Conservation (phyloP, 768 basidiomycete species). For the Suillus placidus region DNA sequence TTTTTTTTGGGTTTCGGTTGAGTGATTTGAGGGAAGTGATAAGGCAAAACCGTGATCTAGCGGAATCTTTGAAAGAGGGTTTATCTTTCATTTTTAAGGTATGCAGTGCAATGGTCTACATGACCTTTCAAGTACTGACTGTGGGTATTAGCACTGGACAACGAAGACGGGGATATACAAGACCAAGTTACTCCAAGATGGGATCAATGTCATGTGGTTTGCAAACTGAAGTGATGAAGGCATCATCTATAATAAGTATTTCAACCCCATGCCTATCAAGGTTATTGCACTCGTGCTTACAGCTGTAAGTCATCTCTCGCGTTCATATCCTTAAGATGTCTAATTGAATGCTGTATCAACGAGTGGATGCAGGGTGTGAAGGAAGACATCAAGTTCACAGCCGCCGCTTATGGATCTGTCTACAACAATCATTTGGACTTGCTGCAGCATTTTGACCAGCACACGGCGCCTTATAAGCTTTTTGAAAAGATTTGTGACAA, state of each 20-base stretch:
- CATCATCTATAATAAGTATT: background rate
- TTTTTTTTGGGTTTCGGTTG: background rate
- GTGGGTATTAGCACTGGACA: background rate
- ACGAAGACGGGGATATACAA: background rate
- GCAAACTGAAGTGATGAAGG: background rate
- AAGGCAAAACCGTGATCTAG: background rate
- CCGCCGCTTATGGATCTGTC: background rate
- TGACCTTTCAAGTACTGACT: background rate
- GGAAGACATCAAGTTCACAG: background rate
- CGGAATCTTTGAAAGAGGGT: background rate
- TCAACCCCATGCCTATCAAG: conserved; percentile 1
- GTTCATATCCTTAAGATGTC: background rate
- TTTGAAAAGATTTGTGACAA: background rate
- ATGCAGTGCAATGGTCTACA: background rate
- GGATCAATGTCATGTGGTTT: background rate
- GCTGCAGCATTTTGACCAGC: background rate
- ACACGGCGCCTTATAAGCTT: background rate
- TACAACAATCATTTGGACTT: background rate
- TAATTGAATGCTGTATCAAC: background rate
- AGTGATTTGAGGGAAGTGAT: background rate
- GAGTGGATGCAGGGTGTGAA: background rate
- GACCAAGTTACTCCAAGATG: background rate
- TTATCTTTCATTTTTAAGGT: background rate
- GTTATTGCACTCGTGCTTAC: background rate
- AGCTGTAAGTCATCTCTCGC: background rate